Evolutionary conservation across 176 grass and related monocot species (phyloP).

Genomic region (Avena atlantica): DNA sequence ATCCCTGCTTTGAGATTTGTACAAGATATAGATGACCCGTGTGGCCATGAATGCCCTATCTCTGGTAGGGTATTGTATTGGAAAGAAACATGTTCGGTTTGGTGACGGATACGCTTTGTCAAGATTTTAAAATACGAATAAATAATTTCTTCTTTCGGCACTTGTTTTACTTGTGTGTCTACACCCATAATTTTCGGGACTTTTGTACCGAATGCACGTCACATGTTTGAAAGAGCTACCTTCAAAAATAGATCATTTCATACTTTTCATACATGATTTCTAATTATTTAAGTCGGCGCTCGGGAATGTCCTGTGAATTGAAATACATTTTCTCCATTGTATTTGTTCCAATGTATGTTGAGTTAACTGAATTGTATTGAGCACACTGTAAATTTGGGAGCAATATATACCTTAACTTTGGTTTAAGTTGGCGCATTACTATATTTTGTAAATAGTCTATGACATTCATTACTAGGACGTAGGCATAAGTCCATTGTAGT

Average conservation of each 20-base stretch:
- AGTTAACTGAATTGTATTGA: too few species aligned
- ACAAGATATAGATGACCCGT: neutral
- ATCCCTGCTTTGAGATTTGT: neutral
- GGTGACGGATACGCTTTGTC: neutral
- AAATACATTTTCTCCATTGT: neutral
- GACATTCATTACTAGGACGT: too few species aligned
- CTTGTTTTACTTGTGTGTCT: neutral
- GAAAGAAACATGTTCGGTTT: neutral
- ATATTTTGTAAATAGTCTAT: too few species aligned
- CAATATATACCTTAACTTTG: too few species aligned
- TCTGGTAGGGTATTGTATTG: neutral
- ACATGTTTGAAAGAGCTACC: neutral
- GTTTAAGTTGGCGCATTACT: too few species aligned
- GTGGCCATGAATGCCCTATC: neutral
- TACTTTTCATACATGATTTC: neutral
- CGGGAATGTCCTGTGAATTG: neutral
- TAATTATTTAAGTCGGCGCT: neutral
- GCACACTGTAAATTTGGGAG: too few species aligned
- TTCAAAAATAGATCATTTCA: neutral
- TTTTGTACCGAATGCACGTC: neutral
- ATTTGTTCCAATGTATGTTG: too few species aligned
- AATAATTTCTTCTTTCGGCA: neutral
- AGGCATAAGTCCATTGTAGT: too few species aligned
- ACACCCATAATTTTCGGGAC: neutral
- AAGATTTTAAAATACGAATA: neutral